Evolutionary conservation across 495 filamentous ascomycete genomes (phyloP), one percentile per base, ranked within the genome.

Genomic region (Lichina pygmaea): DNA sequence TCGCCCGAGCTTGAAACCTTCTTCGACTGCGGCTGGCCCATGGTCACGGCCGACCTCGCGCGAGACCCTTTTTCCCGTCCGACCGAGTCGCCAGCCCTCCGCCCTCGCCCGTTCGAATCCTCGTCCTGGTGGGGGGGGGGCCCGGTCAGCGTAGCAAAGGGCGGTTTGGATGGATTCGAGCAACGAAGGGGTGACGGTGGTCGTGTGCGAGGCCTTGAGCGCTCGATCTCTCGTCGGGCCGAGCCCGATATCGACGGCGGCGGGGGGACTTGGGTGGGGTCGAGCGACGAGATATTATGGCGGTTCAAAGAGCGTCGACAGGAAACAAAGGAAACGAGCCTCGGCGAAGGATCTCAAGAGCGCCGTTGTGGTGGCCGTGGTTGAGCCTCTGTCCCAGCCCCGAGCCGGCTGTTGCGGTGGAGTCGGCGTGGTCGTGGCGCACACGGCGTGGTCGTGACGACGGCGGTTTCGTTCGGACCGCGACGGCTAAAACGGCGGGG

Each of bases 281-380:
- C 24, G 43, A 48, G 45, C 44, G 45, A 32, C n/a, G 13, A 39
- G 17, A 44, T 39, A 34, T 68, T 70, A 73, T 45, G 70, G 70
- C 46, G 70, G 70, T 55, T 67, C 64, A 57, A 66, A 66, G 52
- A 70, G 60, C 47, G 64, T 58, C 51, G 66, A 63, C 47, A 72
- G 64, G 55, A 68, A 70, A 53, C 63, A 58, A 52, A 68, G 65
- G 52, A 64, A 67, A 54, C 60, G 62, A 43, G 58, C 60, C 53
- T 70, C 64, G 52, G 55, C 57, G 47, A 66, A 58, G 45, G 45
- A 32, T 24, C 38, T 39, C 36, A 39, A 11, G 36, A 39, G 36
- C 10, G 36, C 36, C 36, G 36, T 39, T 15, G 36, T 39, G 36
- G 10, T 15, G 36, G 13, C 24, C 24, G 24, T 24, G 24, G 24